Evolutionary conservation across 176 grass and related monocot genomes (phyloP).

Genomic region (Sorghum bicolor): Sorghum_bicolor_NCBIv3 NC_012874.2:68107001-68107500

Average conservation of each 20-base stretch:
- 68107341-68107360: conserved; percentile 50
- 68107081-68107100: conserved; percentile 5
- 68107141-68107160: conserved; percentile 41
- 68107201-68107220: conserved; percentile 42
- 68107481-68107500: no score
- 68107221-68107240: conserved; percentile 48
- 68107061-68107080: background rate
- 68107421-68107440: no score
- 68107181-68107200: conserved; percentile 37
- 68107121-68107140: conserved; percentile 23
- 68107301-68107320: conserved; percentile 26
- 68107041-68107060: background rate
- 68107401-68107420: no score
- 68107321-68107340: conserved; percentile 37
- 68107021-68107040: background rate
- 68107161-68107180: conserved; percentile 47
- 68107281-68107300: conserved; percentile 44
- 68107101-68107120: conserved; percentile 37
- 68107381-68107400: background rate
- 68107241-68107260: conserved; percentile 48
- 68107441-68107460: no score
- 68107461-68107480: no score
- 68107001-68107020: conserved; percentile 20
- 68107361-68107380: conserved; percentile 58
- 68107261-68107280: conserved; percentile 48